Evolutionary conservation across 2,329 filamentous ascomycete genomes (phyloP).

Genomic region (Onygenales sp.): DNA sequence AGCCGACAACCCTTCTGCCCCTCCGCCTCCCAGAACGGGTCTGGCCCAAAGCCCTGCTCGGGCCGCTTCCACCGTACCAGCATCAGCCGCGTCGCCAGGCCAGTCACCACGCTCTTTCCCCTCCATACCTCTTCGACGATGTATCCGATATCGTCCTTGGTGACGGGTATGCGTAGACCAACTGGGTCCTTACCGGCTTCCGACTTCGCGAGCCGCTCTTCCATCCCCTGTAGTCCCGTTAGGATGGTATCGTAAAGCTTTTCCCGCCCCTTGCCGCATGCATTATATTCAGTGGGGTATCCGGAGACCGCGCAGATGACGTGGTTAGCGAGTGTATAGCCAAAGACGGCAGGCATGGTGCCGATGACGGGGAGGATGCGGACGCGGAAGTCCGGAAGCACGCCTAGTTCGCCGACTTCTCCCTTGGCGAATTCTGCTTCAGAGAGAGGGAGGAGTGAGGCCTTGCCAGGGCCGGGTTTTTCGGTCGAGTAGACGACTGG

Average conservation of each 20-base stretch:
- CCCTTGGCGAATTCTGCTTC: slow-evolving; percentile 86
- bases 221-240: slow-evolving; percentile 62
- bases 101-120: slow-evolving; percentile 73
- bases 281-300: slow-evolving; percentile 73
- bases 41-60: slow-evolving; percentile 47
- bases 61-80: slow-evolving; percentile 75
- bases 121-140: slow-evolving; percentile 81
- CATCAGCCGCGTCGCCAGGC: slow-evolving; percentile 66
- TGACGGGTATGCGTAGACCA: slow-evolving; percentile 72
- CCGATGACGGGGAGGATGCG: slow-evolving; percentile 91
- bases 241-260: slow-evolving; percentile 88
- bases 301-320: slow-evolving; percentile 71
- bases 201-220: slow-evolving; percentile 62
- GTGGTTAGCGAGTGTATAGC: slow-evolving; percentile 84
- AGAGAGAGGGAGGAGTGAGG: slow-evolving; percentile 72
- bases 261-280: slow-evolving; percentile 69
- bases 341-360: slow-evolving; percentile 96
- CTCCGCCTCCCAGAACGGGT: slow-evolving; percentile 49
- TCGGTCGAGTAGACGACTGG: slow-evolving; percentile 90
- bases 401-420: slow-evolving; percentile 72
- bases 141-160: slow-evolving; percentile 72
- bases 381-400: slow-evolving; percentile 85
- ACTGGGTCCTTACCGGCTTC: slow-evolving; percentile 45
- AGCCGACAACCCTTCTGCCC: slow-evolving; percentile 70
- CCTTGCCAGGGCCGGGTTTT: slow-evolving; percentile 82